These are phyloP conservation scores for Russula foetens DNA, from an alignment of 768 basidiomycete genomes.

Conservation along the genomic window DNA sequence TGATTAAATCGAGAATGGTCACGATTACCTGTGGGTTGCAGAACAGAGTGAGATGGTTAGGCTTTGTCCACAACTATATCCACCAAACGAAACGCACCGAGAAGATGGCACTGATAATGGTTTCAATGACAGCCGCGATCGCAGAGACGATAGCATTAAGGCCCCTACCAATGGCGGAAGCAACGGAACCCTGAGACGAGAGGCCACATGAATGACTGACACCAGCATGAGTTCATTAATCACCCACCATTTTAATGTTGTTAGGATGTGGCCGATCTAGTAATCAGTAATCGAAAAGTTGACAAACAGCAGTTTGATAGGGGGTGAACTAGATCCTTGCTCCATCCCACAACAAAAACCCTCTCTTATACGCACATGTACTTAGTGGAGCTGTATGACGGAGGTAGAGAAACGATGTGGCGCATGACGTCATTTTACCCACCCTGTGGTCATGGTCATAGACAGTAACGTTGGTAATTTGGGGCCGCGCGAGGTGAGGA, in stretches of 20 bases:
- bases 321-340: background rate
- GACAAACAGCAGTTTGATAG: background rate
- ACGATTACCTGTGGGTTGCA: constrained; percentile 42
- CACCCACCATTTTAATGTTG: constrained; percentile 1
- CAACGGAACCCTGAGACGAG: constrained; percentile 43
- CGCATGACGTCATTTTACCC: background rate
- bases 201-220: background rate
- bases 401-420: background rate
- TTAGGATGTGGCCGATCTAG: background rate
- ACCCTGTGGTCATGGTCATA: no score
- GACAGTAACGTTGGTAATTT: no score
- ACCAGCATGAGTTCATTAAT: background rate
- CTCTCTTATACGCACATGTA: background rate
- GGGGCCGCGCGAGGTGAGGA: no score
- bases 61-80: background rate
- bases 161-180: constrained; percentile 56
- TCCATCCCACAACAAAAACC: background rate
- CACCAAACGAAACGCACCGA: constrained; percentile 36
- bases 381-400: background rate
- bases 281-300: background rate
- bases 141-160: constrained; percentile 54
- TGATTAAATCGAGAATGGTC: constrained; percentile 54
- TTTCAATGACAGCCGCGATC: constrained; percentile 50
- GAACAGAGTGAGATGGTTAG: background rate
- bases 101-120: constrained; percentile 51